Evolutionary conservation across 73 alveolate genomes (phyloP), one percentile per base, ranked within the genome.

Genomic region (Paramecium sexaurelia): DNA sequence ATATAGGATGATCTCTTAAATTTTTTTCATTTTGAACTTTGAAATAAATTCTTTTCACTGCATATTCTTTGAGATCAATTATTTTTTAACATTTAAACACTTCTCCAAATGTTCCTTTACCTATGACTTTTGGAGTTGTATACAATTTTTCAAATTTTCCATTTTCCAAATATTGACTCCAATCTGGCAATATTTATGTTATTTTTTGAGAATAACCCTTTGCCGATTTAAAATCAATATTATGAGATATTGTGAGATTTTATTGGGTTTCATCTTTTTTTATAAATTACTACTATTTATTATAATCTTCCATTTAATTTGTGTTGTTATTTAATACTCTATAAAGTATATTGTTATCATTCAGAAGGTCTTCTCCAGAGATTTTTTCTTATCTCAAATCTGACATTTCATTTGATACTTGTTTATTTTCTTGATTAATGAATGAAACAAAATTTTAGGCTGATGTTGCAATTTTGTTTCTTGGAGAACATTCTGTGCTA

Each of bases 81-180:
- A 29, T 26, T 33, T 78, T 78, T 41, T 41, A 13, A 17, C 75
- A 37, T 39, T 78, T 78, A 20, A 10, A 78, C 1, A 78, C 75
- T 24, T 78, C 75, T 39, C 90, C 90, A 22, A 40, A 78, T 4
- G 75, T 22, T 8, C 90, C 90, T 9, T 78, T 78, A 0, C 90
- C 90, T 2, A 78, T 41, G 7, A 41, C 4, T 6, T n/a, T 45
- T 22, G 43, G 90, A 8, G 15, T 7, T 22, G 26, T 22, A 33
- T 78, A 78, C 75, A 78, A 37, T 20, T 78, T 78, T 55, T 78
- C 51, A 33, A 78, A 78, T 78, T 78, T 78, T 10, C 75, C 75
- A 78, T 78, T 78, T 11, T 78, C 90, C 22, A 56, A 78, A 26
- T 41, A 41, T 78, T 43, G 9, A 22, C 75, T 39, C 90, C 90